phyloP scores from a whole-genome alignment of 257 asterid species.

The Solanum sitiens region DNA sequence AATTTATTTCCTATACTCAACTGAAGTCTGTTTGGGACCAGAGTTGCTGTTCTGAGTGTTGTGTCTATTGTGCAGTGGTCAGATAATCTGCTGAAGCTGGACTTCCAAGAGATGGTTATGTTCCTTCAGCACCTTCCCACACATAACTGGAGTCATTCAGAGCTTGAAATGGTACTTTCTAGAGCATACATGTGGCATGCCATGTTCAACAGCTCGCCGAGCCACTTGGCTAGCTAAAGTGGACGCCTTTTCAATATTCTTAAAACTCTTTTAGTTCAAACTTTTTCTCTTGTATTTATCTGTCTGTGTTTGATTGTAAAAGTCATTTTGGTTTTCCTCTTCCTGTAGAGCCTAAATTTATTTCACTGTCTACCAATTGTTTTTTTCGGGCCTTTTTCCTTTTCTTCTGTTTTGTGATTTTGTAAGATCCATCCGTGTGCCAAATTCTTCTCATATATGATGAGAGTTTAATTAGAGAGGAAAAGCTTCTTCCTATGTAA shows the following conservation, averaged over 20 bases:
- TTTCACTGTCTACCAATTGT: neutral
- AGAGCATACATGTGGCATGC: slow-evolving; percentile 98
- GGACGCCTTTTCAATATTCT: neutral
- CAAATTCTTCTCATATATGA: neutral
- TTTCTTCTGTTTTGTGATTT: neutral
- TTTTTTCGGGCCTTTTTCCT: neutral
- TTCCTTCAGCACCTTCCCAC: slow-evolving; percentile 95
- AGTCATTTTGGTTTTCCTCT: neutral
- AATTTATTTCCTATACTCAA: neutral
- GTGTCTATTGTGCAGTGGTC: slow-evolving; percentile 52
- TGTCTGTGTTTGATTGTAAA: neutral
- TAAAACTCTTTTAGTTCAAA: neutral
- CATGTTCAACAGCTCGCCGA: slow-evolving; percentile 81
- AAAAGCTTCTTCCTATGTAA: neutral
- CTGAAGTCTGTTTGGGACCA: neutral
- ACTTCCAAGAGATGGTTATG: slow-evolving; percentile 98
- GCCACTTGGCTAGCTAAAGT: slow-evolving; percentile 70
- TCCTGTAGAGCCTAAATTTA: neutral
- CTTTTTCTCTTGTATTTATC: neutral
- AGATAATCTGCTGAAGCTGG: slow-evolving; percentile 71
- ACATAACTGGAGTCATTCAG: slow-evolving; percentile 58
- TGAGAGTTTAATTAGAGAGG: neutral
- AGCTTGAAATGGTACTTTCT: slow-evolving; percentile 89
- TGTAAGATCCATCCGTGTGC: neutral
- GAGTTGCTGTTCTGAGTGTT: neutral